Evolutionary conservation across 148 eudicot species (phyloP), one percentile per base, ranked within the genome.

Genomic region (Nepenthes mirabilis): DNA sequence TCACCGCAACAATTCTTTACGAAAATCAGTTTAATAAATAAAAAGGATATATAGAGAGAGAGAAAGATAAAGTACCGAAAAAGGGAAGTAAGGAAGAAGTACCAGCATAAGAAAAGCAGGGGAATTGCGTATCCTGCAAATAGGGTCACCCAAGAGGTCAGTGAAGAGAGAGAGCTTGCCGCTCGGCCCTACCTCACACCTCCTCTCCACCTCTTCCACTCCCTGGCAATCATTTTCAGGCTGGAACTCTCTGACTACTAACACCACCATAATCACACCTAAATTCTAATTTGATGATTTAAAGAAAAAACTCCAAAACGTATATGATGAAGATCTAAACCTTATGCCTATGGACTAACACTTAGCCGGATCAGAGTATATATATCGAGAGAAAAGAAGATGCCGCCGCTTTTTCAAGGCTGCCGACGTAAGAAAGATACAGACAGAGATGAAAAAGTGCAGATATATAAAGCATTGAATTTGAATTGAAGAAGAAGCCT

Each of bases 41-140:
- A 40, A 40, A 40, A 40, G 8, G 8, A 40, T 4, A 40, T 4
- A 8, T 4, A 40, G 45, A 40, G 45, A 49, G 1, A 49, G 3
- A 2, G 11, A 49, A 49, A 49, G 14, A 34, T 48, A 36, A 40
- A 14, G 34, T 34, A 36, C 9, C 1, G 23, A 10, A 1, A 56
- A 52, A 40, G 9, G 48, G 45, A 1, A 23, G 11, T 32, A 7
- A 33, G 12, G 6, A 4, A 5, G 3, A 58, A 1, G 13, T 70
- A 87, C 97, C 72, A 91, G 94, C 98, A 91, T 91, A 79, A 81
- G 88, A 72, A 72, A 85, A 64, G 84, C 76, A 45, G 98, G 98
- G 64, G 98, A 85, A 50, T 91, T 66, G 69, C 98, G 96, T 34
- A 91, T 80, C 63, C 98, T 70, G 75, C 96, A 91, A 48, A 91